phyloP scores from a whole-genome alignment of 805 yeast genomes.

The Ogataea pignaliae region DNA sequence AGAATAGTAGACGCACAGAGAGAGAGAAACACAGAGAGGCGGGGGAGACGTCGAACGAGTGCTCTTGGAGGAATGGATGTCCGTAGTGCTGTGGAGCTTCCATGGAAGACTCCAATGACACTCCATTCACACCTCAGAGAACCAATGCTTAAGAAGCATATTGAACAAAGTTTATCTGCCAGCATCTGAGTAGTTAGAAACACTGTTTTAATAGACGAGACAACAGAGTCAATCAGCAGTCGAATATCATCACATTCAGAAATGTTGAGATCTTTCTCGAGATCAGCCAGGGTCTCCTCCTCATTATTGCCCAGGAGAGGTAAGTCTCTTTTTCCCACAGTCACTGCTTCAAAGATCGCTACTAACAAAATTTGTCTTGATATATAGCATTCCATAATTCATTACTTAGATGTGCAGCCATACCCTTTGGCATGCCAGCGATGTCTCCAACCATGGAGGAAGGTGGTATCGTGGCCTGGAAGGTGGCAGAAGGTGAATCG shows the following conservation, averaged over 20 bases:
- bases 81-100: too few relatives aligned
- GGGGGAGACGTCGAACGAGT: slow-evolving; percentile 1
- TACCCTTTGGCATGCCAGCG: slow-evolving; percentile 86
- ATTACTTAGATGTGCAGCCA: slow-evolving; percentile 31
- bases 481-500: slow-evolving; percentile 67
- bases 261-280: slow-evolving; percentile 16
- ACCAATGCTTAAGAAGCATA: too few relatives aligned
- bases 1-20: too few relatives aligned
- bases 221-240: too few relatives aligned
- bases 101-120: neutral
- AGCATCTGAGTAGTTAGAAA: too few relatives aligned
- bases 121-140: too few relatives aligned
- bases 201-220: too few relatives aligned
- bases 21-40: neutral
- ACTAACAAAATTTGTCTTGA: too few relatives aligned
- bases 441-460: slow-evolving; percentile 99
- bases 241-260: neutral
- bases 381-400: slow-evolving; percentile 28
- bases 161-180: too few relatives aligned
- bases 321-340: neutral
- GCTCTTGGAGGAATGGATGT: neutral
- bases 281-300: slow-evolving; percentile 4
- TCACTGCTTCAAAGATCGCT: too few relatives aligned
- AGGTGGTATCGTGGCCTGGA: slow-evolving; percentile 92
- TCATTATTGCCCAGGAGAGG: neutral